phyloP scores from a whole-genome alignment of 192 early-diverging fungal genomes.

The Diversispora eburnea region DNA sequence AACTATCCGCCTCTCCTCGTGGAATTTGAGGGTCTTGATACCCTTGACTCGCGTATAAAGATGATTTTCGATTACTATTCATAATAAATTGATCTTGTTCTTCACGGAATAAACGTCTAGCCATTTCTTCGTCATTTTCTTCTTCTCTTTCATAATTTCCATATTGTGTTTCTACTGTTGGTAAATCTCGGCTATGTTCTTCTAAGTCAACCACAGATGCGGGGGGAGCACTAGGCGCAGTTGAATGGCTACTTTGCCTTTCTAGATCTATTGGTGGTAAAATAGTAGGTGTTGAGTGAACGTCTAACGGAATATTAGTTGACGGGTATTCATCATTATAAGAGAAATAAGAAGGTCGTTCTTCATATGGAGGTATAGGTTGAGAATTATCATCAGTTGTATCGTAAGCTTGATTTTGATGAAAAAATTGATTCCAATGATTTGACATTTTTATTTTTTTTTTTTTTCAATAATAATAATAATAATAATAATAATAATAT shows the following conservation, averaged over 20 bases:
- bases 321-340: too few species aligned
- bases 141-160: background rate
- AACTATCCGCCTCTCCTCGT: background rate
- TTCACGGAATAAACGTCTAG: slow-evolving; percentile 13
- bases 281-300: too few species aligned
- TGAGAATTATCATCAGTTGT: background rate
- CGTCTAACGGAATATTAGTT: too few species aligned
- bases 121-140: slow-evolving; percentile 21
- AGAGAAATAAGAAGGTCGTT: background rate
- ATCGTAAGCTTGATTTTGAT: slow-evolving; percentile 2
- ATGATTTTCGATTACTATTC: background rate
- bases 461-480: too few species aligned
- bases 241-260: background rate
- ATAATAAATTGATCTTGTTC: slow-evolving; percentile 1
- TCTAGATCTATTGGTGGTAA: too few species aligned
- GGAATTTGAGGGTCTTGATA: background rate
- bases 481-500: background rate
- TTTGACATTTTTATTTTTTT: background rate
- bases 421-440: background rate
- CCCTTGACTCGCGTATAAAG: too few species aligned
- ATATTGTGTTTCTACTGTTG: background rate
- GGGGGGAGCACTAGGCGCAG: slow-evolving; percentile 17
- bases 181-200: background rate
- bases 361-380: background rate
- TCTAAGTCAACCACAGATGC: background rate